Conservation (phyloP, 176 grass and related monocot species). For the Phoenix roebelenii region DNA sequence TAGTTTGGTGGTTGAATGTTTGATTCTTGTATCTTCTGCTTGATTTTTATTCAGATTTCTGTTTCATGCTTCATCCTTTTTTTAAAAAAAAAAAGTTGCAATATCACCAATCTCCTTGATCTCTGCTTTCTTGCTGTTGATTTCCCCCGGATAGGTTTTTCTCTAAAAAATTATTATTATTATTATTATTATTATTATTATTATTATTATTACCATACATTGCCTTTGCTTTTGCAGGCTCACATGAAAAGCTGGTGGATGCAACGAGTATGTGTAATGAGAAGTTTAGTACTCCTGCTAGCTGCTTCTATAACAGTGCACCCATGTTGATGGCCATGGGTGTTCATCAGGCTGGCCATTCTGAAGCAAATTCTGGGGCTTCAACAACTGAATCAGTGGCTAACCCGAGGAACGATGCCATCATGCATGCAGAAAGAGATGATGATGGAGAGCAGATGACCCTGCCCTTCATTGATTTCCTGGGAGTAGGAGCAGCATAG, state of each 20-base stretch:
- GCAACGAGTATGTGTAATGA: not conserved
- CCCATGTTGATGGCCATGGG: not conserved
- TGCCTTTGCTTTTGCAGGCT: not conserved
- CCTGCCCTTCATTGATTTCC: slow-evolving; percentile 18
- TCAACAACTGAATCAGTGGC: slow-evolving; percentile 4
- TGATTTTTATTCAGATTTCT: no score
- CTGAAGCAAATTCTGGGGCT: slow-evolving; percentile 2
- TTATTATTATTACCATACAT: no score
- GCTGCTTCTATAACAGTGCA: no score
- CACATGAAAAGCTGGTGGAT: slow-evolving; percentile 3
- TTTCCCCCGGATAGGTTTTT: no score
- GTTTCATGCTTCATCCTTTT: no score
- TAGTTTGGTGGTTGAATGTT: no score
- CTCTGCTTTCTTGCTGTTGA: no score
- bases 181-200: no score
- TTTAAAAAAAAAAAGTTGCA: no score
- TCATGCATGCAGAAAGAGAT: not conserved
- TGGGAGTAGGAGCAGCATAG: slow-evolving; percentile 7
- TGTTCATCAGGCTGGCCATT: not conserved
- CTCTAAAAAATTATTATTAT: no score
- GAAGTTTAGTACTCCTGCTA: not conserved
- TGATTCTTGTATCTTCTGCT: no score
- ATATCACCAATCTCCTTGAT: no score
- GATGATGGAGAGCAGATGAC: not conserved
- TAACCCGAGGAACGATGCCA: not conserved